Evolutionary conservation across 768 basidiomycete genomes (phyloP).

Genomic region (Steccherinum ochraceum): DNA sequence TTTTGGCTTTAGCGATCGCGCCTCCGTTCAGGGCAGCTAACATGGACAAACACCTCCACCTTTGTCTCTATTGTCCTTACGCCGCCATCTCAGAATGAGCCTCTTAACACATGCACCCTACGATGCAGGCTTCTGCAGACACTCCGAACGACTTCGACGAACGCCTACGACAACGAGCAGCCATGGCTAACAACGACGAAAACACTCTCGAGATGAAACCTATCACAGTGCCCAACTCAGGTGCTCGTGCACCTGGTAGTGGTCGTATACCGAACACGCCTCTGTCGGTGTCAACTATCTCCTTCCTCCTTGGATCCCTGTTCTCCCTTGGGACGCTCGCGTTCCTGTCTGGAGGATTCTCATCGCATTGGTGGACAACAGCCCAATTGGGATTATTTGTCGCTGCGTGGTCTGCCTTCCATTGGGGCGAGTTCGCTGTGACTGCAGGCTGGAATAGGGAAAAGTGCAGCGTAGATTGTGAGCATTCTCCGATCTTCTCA

Average conservation of each 20-base stretch:
- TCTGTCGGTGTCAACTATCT: constrained; percentile 66
- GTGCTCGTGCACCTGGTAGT: not conserved
- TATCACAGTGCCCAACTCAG: constrained; percentile 13
- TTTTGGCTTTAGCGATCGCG: not conserved
- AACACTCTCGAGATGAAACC: constrained; percentile 54
- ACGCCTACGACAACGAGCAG: constrained; percentile 27
- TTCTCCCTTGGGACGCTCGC: constrained; percentile 55
- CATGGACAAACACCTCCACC: not conserved
- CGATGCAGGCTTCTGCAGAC: constrained; percentile 7
- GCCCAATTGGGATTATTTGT: constrained; percentile 80
- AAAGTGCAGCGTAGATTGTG: constrained; percentile 91
- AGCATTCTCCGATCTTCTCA: constrained; percentile 29
- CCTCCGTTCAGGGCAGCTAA: not conserved
- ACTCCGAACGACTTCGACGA: constrained; percentile 6
- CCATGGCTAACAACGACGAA: not conserved
- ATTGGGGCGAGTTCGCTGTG: constrained; percentile 91
- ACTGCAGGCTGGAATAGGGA: constrained; percentile 94
- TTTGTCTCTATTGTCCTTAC: not conserved
- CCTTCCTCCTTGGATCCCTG: constrained; percentile 76
- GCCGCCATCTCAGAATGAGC: not conserved
- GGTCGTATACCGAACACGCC: constrained; percentile 88
- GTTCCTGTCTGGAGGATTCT: constrained; percentile 41
- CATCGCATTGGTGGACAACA: constrained; percentile 53
- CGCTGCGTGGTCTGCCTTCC: constrained; percentile 81
- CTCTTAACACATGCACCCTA: constrained; percentile 24